Evolutionary conservation across 2,329 filamentous ascomycete genomes (phyloP).

Genomic region (Cladosporium sp.): DNA sequence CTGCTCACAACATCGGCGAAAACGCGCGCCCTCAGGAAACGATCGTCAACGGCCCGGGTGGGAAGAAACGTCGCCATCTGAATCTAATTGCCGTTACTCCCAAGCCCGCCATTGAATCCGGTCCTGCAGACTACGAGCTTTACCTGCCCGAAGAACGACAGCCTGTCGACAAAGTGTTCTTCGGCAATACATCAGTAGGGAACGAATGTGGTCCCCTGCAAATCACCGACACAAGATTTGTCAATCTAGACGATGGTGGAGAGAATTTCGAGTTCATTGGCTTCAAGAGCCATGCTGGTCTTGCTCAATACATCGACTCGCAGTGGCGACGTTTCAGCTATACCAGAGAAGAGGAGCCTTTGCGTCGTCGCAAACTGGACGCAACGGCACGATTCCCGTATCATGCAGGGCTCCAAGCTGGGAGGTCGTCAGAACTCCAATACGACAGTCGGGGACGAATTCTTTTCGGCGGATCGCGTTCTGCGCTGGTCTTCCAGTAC

Average conservation of each 20-base stretch:
- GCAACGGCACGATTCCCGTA: slow-evolving; percentile 32
- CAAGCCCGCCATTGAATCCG: not conserved
- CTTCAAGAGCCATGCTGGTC: slow-evolving; percentile 16
- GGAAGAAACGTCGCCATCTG: slow-evolving; percentile 29
- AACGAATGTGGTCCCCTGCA: slow-evolving; percentile 16
- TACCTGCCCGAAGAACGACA: slow-evolving; percentile 21
- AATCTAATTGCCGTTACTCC: not conserved
- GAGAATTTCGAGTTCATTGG: slow-evolving; percentile 23
- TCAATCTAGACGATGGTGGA: slow-evolving; percentile 14
- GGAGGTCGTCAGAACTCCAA: not conserved
- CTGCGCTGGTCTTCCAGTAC: not conserved
- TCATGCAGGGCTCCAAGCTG: slow-evolving; percentile 15
- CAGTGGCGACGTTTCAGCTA: slow-evolving; percentile 27
- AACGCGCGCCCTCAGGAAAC: slow-evolving; percentile 22
- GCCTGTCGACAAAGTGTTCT: slow-evolving; percentile 34
- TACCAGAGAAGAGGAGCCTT: slow-evolving; percentile 16
- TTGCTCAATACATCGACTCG: slow-evolving; percentile 25
- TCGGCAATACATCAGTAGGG: slow-evolving; percentile 26
- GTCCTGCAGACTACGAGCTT: not conserved
- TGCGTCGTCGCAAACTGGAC: slow-evolving; percentile 20
- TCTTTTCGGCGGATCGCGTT: not conserved
- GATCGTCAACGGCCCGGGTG: slow-evolving; percentile 25
- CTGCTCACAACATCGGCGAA: not conserved
- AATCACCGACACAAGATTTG: not conserved
- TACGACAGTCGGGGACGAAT: slow-evolving; percentile 4